Evolutionary conservation across 2,329 filamentous ascomycete species (phyloP).

Genomic region (Myriosclerotinia scirpicola): DNA sequence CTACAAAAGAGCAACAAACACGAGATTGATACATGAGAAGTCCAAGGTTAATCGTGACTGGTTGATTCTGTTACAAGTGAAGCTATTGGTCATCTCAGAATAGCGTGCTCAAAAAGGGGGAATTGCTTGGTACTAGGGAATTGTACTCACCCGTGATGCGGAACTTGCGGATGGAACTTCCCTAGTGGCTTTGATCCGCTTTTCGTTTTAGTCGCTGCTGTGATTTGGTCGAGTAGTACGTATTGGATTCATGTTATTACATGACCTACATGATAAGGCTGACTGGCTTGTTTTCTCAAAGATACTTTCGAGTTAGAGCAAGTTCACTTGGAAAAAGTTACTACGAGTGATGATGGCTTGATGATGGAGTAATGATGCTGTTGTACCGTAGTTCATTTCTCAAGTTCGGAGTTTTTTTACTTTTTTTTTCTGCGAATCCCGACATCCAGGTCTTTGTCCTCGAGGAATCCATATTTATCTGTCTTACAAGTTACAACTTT

Average conservation of each 20-base stretch:
- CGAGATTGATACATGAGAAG: constrained; percentile 11
- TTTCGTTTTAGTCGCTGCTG: not conserved
- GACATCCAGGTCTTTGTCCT: not conserved
- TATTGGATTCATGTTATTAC: not conserved
- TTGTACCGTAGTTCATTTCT: not conserved
- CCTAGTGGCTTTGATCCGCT: not conserved
- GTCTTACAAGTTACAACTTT: not conserved
- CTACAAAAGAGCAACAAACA: not conserved
- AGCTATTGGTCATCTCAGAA: not conserved
- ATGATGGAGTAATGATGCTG: not conserved
- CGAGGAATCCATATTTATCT: not conserved
- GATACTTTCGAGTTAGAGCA: not conserved
- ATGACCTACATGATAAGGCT: constrained; percentile 19
- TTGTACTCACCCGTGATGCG: not conserved
- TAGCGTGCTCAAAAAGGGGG: constrained; percentile 4
- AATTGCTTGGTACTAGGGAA: not conserved
- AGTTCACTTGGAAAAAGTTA: not conserved
- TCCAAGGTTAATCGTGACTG: not conserved
- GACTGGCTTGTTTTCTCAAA: constrained; percentile 5
- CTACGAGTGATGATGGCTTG: not conserved
- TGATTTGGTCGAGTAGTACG: not conserved
- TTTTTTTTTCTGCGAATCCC: no score
- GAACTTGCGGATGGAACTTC: not conserved
- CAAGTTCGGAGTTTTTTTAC: no score
- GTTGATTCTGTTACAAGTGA: not conserved